Evolutionary conservation across 106 monocot species (phyloP).

Genomic region (Allium cepa): DNA sequence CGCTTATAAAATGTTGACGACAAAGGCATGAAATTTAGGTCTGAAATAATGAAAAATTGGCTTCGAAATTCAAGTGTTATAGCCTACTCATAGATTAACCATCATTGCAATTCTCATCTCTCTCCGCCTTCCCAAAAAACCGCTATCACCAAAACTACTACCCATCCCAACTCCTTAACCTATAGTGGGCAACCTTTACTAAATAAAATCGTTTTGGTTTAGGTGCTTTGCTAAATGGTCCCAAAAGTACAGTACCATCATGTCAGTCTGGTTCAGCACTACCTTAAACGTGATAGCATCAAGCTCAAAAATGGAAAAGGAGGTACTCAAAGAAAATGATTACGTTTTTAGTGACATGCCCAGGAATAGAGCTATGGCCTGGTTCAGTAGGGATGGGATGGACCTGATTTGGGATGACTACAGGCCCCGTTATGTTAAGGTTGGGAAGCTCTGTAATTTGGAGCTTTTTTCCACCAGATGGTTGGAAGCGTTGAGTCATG

Average conservation of each 20-base stretch:
- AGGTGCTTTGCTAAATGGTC: constrained; percentile 82
- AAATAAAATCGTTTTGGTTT: constrained; percentile 65
- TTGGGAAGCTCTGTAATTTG: constrained; percentile 75
- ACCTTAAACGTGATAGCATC: constrained; percentile 65
- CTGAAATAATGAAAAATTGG: no score
- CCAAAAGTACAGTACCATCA: constrained; percentile 61
- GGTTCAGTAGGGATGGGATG: constrained; percentile 69
- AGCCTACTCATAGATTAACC: no score
- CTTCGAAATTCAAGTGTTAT: no score
- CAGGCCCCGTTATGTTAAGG: constrained; percentile 87
- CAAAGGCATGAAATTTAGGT: no score
- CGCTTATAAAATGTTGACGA: no score
- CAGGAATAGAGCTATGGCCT: constrained; percentile 43
- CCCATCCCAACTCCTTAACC: constrained; percentile 62
- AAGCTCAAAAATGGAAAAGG: constrained; percentile 57
- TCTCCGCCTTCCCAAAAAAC: neutral
- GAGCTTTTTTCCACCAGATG: constrained; percentile 75
- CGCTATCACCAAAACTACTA: constrained; percentile 28
- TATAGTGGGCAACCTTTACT: constrained; percentile 75
- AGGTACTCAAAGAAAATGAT: constrained; percentile 86
- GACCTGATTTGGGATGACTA: constrained; percentile 93
- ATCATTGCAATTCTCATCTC: no score
- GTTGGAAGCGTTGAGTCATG: constrained; percentile 65
- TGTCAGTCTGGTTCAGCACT: constrained; percentile 84
- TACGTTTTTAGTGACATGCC: constrained; percentile 62